Percentiles rank a stretch among this genome's conserved stretches.
phyloP scores from a whole-genome alignment of 2,329 filamentous ascomycete genomes.

The Zasmidium cellare region DNA sequence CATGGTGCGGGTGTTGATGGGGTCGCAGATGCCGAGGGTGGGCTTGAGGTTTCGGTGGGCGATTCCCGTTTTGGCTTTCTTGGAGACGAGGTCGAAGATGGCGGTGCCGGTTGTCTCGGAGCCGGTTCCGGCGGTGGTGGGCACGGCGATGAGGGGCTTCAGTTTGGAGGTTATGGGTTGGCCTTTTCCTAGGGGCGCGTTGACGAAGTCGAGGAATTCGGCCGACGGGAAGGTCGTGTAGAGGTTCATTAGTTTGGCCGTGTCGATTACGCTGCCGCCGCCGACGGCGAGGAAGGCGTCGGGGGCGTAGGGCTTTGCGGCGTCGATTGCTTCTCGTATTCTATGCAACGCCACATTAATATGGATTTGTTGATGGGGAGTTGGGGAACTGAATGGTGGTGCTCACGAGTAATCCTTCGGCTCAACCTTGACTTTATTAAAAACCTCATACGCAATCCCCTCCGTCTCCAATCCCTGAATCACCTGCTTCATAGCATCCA shows the following conservation, averaged over 20 bases:
- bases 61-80: conserved; percentile 91
- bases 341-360: conserved; percentile 43
- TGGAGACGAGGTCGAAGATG: conserved; percentile 91
- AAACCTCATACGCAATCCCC: conserved; percentile 79
- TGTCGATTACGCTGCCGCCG: conserved; percentile 94
- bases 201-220: conserved; percentile 96
- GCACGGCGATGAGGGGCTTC: conserved; percentile 76
- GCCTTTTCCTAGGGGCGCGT: conserved; percentile 87
- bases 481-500: conserved; percentile 89
- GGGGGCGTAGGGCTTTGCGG: conserved; percentile 74
- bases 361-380: neutral
- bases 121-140: conserved; percentile 82
- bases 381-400: too few relatives aligned
- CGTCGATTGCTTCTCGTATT: conserved; percentile 85
- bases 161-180: conserved; percentile 70
- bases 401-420: conserved; percentile 89
- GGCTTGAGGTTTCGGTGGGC: conserved; percentile 95
- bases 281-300: conserved; percentile 93
- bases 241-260: conserved; percentile 97
- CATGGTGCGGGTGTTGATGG: conserved; percentile 94
- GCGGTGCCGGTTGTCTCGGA: conserved; percentile 97
- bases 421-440: conserved; percentile 77
- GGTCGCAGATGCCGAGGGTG: conserved; percentile 81
- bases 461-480: conserved; percentile 76
- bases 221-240: conserved; percentile 89